phyloP scores from a whole-genome alignment of 352 stramenopile genomes.

The Aphanomyces cochlioides region DNA sequence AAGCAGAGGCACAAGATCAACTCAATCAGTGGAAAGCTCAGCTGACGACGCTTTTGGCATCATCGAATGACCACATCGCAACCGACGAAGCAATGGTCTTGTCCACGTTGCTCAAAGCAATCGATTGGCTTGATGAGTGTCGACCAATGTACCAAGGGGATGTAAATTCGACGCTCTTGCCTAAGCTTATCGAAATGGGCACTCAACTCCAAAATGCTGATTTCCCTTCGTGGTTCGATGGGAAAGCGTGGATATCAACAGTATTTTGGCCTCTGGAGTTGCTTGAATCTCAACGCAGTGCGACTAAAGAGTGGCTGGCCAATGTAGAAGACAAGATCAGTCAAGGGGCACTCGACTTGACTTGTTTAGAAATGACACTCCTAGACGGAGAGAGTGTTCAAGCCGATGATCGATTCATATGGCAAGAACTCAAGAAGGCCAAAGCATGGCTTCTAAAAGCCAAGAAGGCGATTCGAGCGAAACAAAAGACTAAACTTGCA shows the following conservation, averaged over 20 bases:
- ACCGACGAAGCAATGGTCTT: background rate
- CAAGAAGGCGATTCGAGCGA: constrained; percentile 71
- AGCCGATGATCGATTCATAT: constrained; percentile 39
- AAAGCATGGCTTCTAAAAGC: constrained; percentile 80
- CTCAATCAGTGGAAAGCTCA: background rate
- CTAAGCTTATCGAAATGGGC: constrained; percentile 41
- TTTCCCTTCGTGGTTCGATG: background rate
- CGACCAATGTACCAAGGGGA: background rate
- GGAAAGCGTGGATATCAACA: background rate
- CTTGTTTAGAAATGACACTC: background rate
- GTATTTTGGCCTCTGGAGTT: constrained; percentile 77
- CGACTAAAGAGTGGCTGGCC: constrained; percentile 54
- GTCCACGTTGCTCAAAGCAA: background rate
- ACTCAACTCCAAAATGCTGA: constrained; percentile 34
- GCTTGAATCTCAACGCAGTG: constrained; percentile 54
- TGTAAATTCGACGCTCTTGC: background rate
- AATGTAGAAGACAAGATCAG: constrained; percentile 2
- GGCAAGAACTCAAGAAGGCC: constrained; percentile 76
- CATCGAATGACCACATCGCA: constrained; percentile 1
- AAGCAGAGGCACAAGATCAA: background rate
- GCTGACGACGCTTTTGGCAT: background rate
- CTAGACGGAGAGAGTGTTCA: constrained; percentile 4
- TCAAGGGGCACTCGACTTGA: background rate
- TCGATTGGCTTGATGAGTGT: background rate
- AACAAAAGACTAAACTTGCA: constrained; percentile 73